phyloP scores from a whole-genome alignment of 371 early-diverging fungal species.

The Mortierella sp. region DNA sequence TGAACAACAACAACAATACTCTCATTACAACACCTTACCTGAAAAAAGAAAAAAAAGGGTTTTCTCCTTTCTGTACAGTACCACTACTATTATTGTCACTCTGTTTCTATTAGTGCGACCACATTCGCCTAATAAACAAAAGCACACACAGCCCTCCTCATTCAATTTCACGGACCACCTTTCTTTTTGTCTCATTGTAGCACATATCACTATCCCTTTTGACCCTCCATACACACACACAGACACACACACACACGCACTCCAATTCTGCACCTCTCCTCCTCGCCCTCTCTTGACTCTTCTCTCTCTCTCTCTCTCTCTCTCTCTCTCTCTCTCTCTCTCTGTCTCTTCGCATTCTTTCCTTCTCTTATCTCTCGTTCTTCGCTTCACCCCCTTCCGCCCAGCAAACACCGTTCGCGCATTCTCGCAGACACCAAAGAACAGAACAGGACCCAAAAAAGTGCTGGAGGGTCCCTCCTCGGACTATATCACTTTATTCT shows the following conservation, averaged over 20 bases:
- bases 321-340: slow-evolving; percentile 19
- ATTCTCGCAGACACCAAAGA: background rate
- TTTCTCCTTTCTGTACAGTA: background rate
- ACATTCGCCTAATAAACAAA: background rate
- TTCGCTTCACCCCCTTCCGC: background rate
- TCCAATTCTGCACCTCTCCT: no score
- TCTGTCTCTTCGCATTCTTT: slow-evolving; percentile 6
- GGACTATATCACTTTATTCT: background rate
- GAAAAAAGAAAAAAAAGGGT: background rate
- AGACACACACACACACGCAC: background rate
- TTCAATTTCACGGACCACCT: slow-evolving; percentile 2
- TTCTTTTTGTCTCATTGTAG: background rate
- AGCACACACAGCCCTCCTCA: background rate
- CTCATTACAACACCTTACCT: no score
- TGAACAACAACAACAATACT: no score
- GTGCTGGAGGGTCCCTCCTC: background rate
- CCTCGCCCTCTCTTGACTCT: no score
- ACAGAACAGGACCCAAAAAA: background rate
- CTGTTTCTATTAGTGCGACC: background rate
- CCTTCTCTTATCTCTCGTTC: background rate
- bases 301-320: background rate
- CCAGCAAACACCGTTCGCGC: background rate
- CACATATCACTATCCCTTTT: slow-evolving; percentile 10
- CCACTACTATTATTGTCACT: background rate
- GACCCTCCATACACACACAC: background rate